Percentiles rank a stretch among this genome's conserved stretches.
Evolutionary conservation across 2,329 filamentous ascomycete genomes (phyloP).

Genomic region (Penicillium aurantiogriseum): DNA sequence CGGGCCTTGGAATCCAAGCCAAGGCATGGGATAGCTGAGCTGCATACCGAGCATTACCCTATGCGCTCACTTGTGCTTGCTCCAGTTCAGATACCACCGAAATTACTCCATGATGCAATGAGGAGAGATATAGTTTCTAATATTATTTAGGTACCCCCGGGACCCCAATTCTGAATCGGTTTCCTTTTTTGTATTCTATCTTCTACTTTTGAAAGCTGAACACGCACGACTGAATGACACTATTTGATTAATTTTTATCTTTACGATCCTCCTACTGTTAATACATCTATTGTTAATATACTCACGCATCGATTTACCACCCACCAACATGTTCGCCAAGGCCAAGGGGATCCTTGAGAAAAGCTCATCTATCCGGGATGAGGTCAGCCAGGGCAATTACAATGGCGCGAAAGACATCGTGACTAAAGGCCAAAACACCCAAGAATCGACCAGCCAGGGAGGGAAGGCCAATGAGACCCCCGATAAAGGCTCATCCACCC

Average conservation of each 20-base stretch:
- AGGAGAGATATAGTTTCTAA: not conserved
- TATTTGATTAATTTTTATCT: conserved; percentile 9
- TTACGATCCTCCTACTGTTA: conserved; percentile 4
- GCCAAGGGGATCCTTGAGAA: conserved; percentile 7
- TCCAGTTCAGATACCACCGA: conserved; percentile 1
- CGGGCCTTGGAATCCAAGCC: conserved; percentile 9
- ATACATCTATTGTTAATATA: conserved; percentile 4
- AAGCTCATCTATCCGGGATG: conserved; percentile 9
- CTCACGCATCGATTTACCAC: not conserved
- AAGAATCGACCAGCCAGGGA: conserved; percentile 4
- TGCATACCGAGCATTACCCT: not conserved
- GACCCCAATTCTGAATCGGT: not conserved
- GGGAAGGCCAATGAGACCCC: conserved; percentile 1
- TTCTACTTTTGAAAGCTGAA: conserved; percentile 11
- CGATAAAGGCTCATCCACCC: conserved; percentile 4
- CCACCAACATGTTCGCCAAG: conserved; percentile 17
- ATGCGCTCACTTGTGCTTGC: no score
- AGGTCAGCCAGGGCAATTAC: conserved; percentile 15
- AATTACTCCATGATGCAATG: conserved; percentile 24
- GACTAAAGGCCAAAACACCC: conserved; percentile 11
- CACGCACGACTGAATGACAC: conserved; percentile 20
- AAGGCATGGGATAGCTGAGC: conserved; percentile 3
- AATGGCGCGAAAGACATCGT: conserved; percentile 9
- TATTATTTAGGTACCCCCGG: conserved; percentile 12
- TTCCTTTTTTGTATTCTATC: not conserved